These are phyloP conservation scores for Acorus calamus DNA, from an alignment of 106 monocot species.

Conservation along the genomic window DNA sequence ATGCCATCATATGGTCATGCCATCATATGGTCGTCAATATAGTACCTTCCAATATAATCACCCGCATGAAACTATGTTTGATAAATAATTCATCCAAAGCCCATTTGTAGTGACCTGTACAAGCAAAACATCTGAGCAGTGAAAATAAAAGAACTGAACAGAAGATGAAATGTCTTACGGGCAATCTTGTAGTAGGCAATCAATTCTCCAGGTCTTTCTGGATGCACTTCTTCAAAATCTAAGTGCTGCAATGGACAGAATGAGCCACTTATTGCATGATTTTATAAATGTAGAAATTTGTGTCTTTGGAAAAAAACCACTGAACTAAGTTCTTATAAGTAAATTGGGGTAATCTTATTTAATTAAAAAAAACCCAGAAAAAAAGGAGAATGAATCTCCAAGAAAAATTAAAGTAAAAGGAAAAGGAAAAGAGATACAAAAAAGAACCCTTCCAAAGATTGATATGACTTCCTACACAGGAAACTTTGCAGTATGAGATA, in stretches of 20 bases:
- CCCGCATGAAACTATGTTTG: constrained; percentile 63
- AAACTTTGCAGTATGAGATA: too few relatives aligned
- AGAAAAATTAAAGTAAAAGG: too few relatives aligned
- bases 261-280: constrained; percentile 2
- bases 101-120: constrained; percentile 93
- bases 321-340: too few relatives aligned
- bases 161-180: constrained; percentile 31
- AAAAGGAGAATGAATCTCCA: too few relatives aligned
- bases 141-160: constrained; percentile 9
- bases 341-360: too few relatives aligned
- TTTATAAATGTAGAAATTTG: not conserved
- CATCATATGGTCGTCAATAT: too few relatives aligned
- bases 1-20: not conserved
- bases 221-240: constrained; percentile 74
- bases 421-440: too few relatives aligned
- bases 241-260: constrained; percentile 58
- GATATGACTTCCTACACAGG: too few relatives aligned
- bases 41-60: constrained; percentile 92
- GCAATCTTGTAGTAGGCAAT: constrained; percentile 99
- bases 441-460: too few relatives aligned
- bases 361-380: too few relatives aligned
- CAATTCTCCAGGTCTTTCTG: constrained; percentile 90
- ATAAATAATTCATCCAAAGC: constrained; percentile 85
- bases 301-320: too few relatives aligned
- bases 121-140: constrained; percentile 2